A percentile compares a stretch with the other conserved stretches of the same genome.
phyloP scores from a whole-genome alignment of 129 eudicot species.

The Chrysanthemum lavandulifolium region DNA sequence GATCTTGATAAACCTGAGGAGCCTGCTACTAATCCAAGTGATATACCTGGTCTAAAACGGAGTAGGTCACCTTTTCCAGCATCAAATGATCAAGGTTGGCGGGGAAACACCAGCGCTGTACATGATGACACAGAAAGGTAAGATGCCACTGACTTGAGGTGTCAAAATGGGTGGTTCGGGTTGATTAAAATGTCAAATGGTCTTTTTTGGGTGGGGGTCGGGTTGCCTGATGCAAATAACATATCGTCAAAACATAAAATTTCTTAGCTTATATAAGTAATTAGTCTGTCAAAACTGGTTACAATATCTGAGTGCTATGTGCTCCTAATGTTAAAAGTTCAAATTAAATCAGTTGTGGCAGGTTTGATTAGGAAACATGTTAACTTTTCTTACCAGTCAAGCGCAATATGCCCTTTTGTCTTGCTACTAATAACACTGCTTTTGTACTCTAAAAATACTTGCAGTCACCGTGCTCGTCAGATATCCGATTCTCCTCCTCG shows the following conservation, averaged over 20 bases:
- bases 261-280: too few relatives aligned
- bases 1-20: slow-evolving; percentile 31
- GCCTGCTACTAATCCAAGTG: slow-evolving; percentile 34
- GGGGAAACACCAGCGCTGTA: slow-evolving; percentile 30
- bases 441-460: slow-evolving; percentile 20
- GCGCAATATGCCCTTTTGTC: too few relatives aligned
- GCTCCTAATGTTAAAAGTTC: too few relatives aligned
- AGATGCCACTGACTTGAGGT: background rate
- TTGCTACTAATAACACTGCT: too few relatives aligned
- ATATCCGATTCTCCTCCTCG: slow-evolving; percentile 40
- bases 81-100: slow-evolving; percentile 40
- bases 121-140: slow-evolving; percentile 65
- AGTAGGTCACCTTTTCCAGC: slow-evolving; percentile 59
- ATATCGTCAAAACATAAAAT: too few relatives aligned
- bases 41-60: slow-evolving; percentile 54
- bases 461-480: slow-evolving; percentile 37
- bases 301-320: background rate
- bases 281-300: background rate
- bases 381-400: too few relatives aligned
- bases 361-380: too few relatives aligned
- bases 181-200: background rate
- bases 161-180: background rate
- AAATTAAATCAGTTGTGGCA: too few relatives aligned
- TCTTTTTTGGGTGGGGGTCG: too few relatives aligned
- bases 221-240: too few relatives aligned